Conservation (phyloP, 805 yeast species). For the Debaryomyces maramus region DNA sequence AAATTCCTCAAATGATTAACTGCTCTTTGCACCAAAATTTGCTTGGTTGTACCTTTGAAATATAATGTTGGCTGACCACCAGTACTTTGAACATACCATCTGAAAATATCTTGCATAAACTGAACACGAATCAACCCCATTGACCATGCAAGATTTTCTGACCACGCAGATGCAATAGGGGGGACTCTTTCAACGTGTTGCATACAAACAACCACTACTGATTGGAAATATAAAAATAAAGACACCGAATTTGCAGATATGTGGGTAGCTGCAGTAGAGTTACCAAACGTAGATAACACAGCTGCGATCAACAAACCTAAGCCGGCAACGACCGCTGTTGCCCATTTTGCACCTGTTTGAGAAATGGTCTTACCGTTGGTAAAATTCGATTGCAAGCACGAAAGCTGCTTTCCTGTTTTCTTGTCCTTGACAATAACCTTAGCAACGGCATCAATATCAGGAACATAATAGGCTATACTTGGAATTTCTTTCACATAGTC, state of each 20-base stretch:
- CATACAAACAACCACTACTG: slow-evolving; percentile 82
- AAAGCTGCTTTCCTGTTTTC: slow-evolving; percentile 46
- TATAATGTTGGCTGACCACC: slow-evolving; percentile 82
- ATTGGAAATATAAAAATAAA: slow-evolving; percentile 82
- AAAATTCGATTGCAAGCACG: slow-evolving; percentile 76
- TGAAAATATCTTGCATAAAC: slow-evolving; percentile 82
- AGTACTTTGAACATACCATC: slow-evolving; percentile 85
- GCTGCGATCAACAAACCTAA: slow-evolving; percentile 84
- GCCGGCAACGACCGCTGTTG: slow-evolving; percentile 88
- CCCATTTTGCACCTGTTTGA: slow-evolving; percentile 87
- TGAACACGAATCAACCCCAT: slow-evolving; percentile 79
- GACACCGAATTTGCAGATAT: slow-evolving; percentile 85
- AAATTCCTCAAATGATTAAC: slow-evolving; percentile 28
- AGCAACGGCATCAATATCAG: slow-evolving; percentile 80
- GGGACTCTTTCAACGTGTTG: slow-evolving; percentile 83
- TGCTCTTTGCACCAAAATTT: slow-evolving; percentile 76
- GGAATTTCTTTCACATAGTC: slow-evolving; percentile 62
- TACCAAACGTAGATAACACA: slow-evolving; percentile 77
- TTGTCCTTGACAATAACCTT: slow-evolving; percentile 51
- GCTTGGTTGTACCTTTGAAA: slow-evolving; percentile 58
- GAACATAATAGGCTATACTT: slow-evolving; percentile 81
- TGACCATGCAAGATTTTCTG: slow-evolving; percentile 91
- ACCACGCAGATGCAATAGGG: slow-evolving; percentile 91
- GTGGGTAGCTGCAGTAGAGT: slow-evolving; percentile 85
- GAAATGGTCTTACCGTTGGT: slow-evolving; percentile 78